These are phyloP conservation scores for Ceratocystis diversiconidia DNA, from an alignment of 2,329 filamentous ascomycete species.

Conservation along the genomic window DNA sequence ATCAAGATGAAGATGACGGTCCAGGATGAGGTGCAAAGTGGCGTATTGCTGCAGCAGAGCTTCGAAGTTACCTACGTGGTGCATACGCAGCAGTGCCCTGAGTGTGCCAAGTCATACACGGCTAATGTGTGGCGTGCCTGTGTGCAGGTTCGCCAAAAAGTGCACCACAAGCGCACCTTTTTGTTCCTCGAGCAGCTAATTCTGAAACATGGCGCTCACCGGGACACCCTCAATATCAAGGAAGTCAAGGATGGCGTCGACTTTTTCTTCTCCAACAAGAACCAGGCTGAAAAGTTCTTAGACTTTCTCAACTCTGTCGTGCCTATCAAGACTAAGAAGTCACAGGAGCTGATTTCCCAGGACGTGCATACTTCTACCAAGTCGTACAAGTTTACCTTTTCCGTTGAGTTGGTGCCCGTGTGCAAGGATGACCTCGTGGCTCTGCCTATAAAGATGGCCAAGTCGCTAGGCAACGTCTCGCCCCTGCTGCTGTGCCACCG, in stretches of 20 bases:
- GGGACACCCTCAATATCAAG: constrained; percentile 94
- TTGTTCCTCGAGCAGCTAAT: constrained; percentile 79
- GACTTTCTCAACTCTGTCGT: constrained; percentile 77
- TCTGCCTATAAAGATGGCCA: constrained; percentile 76
- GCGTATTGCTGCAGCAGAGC: constrained; percentile 67
- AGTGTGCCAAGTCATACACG: constrained; percentile 91
- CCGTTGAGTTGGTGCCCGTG: constrained; percentile 77
- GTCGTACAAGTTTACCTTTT: constrained; percentile 90
- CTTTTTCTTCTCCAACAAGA: constrained; percentile 82
- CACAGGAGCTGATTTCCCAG: constrained; percentile 76
- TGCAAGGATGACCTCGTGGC: constrained; percentile 98
- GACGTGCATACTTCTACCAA: constrained; percentile 83
- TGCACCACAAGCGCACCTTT: constrained; percentile 75
- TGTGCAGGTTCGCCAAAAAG: constrained; percentile 93
- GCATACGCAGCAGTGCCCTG: constrained; percentile 82
- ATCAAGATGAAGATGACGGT: constrained; percentile 93
- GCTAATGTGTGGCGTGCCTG: constrained; percentile 89
- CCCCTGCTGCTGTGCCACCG: constrained; percentile 76
- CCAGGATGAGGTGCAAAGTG: constrained; percentile 52
- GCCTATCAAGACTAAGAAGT: constrained; percentile 63
- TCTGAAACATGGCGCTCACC: constrained; percentile 80
- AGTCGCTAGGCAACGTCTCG: constrained; percentile 73
- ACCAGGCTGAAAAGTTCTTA: constrained; percentile 82
- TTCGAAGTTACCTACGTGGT: constrained; percentile 93
- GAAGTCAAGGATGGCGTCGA: constrained; percentile 92